Evolutionary conservation across 139 green algal genomes (phyloP), one percentile per base, ranked within the genome.

Genomic region (Zygnema circumcarinatum): DNA sequence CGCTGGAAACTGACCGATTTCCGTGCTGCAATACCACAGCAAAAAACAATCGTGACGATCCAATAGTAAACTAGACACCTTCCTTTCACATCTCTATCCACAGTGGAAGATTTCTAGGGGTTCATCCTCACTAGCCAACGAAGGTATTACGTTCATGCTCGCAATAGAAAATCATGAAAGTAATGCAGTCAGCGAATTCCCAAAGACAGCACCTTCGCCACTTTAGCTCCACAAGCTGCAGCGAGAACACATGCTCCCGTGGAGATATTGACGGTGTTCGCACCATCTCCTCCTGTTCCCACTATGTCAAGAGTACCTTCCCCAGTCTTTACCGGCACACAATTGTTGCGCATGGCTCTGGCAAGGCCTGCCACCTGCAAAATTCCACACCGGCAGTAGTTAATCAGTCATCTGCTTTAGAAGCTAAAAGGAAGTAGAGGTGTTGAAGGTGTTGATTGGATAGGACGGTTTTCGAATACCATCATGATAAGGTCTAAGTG

Each of bases 181-280:
- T n/a, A n/a, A n/a, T n/a, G n/a, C n/a, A n/a, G n/a, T n/a, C n/a
- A n/a, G n/a, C n/a, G n/a, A n/a, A n/a, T n/a, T n/a, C n/a, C n/a
- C n/a, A n/a, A n/a, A n/a, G n/a, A n/a, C n/a, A 3, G 35, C 25
- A 88, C 85, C 85, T 99, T 99, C 76, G 97, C 97, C 7, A 99
- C 95, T 67, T 94, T 94, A 1, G 95, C 97, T 2, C 97, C 97
- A 22, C 96, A 97, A 1, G 96, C 96, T 7, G 97, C 97, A 33
- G 96, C 96, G 3, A 99, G 76, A 32, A 99, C 92, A 80, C 91
- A 97, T 1, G 97, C 94, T 1, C 97, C 97, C 0, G 97, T 99
- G 41, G 94, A 97, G 88, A 99, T 99, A 94, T 99, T 99, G 53
- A 99, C 96, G 20, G 95, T 98, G 54, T 97, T 96, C 53, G 98